A percentile compares a stretch with the other conserved stretches of the same genome.
Evolutionary conservation across 1,284 basidiomycete species (phyloP).

Genomic region (Irpex lacteus): DNA sequence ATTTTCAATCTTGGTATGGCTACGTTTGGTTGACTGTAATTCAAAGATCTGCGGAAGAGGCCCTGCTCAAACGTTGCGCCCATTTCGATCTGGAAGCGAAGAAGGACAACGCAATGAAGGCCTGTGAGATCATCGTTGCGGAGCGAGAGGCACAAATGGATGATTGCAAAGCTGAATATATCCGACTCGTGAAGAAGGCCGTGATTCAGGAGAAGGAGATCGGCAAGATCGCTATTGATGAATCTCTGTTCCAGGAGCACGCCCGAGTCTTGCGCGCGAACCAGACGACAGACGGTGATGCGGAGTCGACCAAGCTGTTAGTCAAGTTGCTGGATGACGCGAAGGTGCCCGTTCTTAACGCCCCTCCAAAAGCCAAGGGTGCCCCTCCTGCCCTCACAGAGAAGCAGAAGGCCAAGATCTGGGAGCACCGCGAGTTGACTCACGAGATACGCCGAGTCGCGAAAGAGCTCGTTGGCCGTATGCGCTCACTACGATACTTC

Average conservation of each 20-base stretch:
- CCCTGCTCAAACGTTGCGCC: slow-evolving; percentile 88
- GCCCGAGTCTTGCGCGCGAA: slow-evolving; percentile 64
- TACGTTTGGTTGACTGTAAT: slow-evolving; percentile 1
- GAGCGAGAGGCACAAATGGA: slow-evolving; percentile 80
- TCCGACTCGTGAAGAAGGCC: slow-evolving; percentile 62
- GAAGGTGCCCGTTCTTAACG: slow-evolving; percentile 37
- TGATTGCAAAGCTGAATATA: slow-evolving; percentile 76
- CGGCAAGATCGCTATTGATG: slow-evolving; percentile 55
- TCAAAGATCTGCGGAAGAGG: slow-evolving; percentile 72
- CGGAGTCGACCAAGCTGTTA: slow-evolving; percentile 66
- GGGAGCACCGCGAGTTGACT: slow-evolving; percentile 84
- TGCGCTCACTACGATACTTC: slow-evolving; percentile 89
- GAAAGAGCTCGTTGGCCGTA: slow-evolving; percentile 86
- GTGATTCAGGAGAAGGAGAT: slow-evolving; percentile 67
- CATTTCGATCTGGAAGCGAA: slow-evolving; percentile 87
- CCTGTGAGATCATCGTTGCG: slow-evolving; percentile 87
- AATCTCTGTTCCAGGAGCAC: slow-evolving; percentile 78
- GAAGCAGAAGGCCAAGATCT: slow-evolving; percentile 60
- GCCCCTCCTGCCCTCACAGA: slow-evolving; percentile 54
- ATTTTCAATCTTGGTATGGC: neutral
- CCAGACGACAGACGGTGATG: slow-evolving; percentile 61
- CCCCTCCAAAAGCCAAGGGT: slow-evolving; percentile 46
- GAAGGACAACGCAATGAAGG: slow-evolving; percentile 78
- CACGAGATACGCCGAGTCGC: slow-evolving; percentile 81
- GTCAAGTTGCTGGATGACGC: slow-evolving; percentile 61